A percentile compares a stretch with the other conserved stretches of the same genome.
These are phyloP conservation scores for Magnaporthiopsis rhizophila DNA, from an alignment of 2,329 filamentous ascomycete species.

Conservation along the genomic window DNA sequence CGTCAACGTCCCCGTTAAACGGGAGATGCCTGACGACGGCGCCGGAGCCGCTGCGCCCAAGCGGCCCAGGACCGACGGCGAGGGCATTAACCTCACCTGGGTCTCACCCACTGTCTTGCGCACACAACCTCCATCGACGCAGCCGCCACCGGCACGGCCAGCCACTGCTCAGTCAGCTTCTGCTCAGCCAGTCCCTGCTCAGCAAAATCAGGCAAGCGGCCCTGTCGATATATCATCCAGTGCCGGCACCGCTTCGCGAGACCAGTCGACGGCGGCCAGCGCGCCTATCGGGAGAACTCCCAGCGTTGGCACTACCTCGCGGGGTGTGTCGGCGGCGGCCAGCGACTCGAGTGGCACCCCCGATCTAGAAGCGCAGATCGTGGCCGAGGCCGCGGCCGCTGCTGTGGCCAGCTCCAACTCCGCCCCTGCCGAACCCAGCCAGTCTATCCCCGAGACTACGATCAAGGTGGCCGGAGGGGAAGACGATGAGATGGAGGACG, in stretches of 20 bases:
- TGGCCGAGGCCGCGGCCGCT: background rate
- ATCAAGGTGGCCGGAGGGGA: slow-evolving; percentile 3
- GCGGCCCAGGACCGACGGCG: slow-evolving; percentile 15
- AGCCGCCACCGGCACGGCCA: background rate
- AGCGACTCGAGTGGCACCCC: slow-evolving; percentile 2
- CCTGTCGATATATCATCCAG: background rate
- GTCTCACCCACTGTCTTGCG: background rate
- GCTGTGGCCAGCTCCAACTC: background rate
- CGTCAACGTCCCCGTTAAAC: background rate
- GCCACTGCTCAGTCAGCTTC: background rate
- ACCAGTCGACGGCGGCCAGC: background rate
- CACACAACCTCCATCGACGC: background rate
- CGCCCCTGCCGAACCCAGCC: background rate
- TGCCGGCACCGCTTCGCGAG: background rate
- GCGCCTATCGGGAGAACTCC: background rate
- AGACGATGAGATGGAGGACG: slow-evolving; percentile 9
- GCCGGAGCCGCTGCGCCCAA: slow-evolving; percentile 13
- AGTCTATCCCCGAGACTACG: background rate
- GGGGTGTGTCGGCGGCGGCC: background rate
- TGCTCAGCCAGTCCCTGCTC: background rate
- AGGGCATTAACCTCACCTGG: background rate
- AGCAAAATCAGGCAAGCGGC: background rate
- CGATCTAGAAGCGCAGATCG: background rate
- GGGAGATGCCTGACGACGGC: slow-evolving; percentile 14
- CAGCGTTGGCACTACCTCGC: background rate